A percentile compares a stretch with the other conserved stretches of the same genome.
Evolutionary conservation across 345 rosid genomes (phyloP).

Genomic region (Boechera stricta): DNA sequence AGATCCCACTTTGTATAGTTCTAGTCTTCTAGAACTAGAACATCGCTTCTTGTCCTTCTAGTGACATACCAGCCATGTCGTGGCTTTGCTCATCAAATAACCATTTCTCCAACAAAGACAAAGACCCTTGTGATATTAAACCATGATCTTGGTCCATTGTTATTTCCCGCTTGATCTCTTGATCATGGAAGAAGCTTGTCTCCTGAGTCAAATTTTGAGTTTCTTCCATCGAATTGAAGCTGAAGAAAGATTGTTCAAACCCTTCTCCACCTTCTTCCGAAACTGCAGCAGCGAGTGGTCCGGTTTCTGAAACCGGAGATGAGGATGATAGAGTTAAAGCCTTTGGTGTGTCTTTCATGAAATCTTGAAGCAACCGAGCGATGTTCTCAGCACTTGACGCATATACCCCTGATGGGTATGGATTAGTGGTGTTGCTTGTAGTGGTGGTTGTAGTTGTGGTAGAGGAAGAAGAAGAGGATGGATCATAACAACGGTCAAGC

Average conservation of each 20-base stretch:
- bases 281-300: constrained; percentile 19
- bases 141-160: constrained; percentile 42
- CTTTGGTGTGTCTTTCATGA: constrained; percentile 62
- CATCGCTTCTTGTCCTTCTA: constrained; percentile 49
- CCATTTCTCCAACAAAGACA: constrained; percentile 75
- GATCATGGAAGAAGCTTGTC: constrained; percentile 52
- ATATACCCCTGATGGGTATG: constrained; percentile 48
- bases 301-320: constrained; percentile 43
- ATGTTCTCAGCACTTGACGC: constrained; percentile 80
- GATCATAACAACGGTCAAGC: constrained; percentile 38
- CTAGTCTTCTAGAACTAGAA: constrained; percentile 41
- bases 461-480: constrained; percentile 46
- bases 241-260: constrained; percentile 49
- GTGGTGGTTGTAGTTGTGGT: constrained; percentile 42
- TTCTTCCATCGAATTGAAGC: constrained; percentile 55
- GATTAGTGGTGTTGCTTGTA: constrained; percentile 37
- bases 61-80: constrained; percentile 52
- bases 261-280: constrained; percentile 40
- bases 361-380: constrained; percentile 65
- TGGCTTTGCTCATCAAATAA: constrained; percentile 60
- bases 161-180: constrained; percentile 53
- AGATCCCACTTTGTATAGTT: constrained; percentile 10
- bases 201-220: constrained; percentile 49
- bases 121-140: constrained; percentile 51
- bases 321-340: constrained; percentile 30